Evolutionary conservation across 2,329 filamentous ascomycete genomes (phyloP), one percentile per base, ranked within the genome.

Genomic region (Cladosporium austrohemisphaericum): DNA sequence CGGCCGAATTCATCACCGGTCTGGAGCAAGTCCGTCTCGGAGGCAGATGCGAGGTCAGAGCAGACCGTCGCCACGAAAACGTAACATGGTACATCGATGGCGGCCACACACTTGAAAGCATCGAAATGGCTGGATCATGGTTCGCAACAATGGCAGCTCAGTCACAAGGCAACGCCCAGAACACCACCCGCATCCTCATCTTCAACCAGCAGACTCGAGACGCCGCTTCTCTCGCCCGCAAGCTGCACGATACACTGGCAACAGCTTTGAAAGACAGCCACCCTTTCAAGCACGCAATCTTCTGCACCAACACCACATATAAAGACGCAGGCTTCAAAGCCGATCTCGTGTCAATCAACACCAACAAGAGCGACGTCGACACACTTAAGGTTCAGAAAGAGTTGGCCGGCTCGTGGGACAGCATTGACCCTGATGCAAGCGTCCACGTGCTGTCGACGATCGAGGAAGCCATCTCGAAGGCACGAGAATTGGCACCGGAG

Each of bases 201-300:
- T 97, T 97, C 75, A 96, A 96, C 68, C 92, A 96, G 68, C 89
- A 95, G 63, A 89, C 88, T 8, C 81, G 90, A 25, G 84, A 95
- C 61, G 86, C 87, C 4, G 70, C 73, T 3, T 73, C 78, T 13
- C 76, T 94, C 1, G 78, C 92, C 2, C 70, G 69, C 25, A 76
- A 76, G 0, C 72, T 95, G 1, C 74, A 89, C 49, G 64, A 72
- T 8, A 80, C 79, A 2, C 71, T 87, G 45, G 61, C 66, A 37
- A 53, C 69, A 48, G 61, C 70, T 50, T 41, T 75, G 47, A 41
- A 67, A 52, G 59, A 68, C 32, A 46, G 60, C 59, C 38, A 66
- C 16, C 68, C 76, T 0, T 95, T 96, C 65, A 78, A 79, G 2
- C 78, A 86, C 52, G 89, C 84, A 9, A 73, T 95, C 5, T 95